Percentiles rank a stretch among this genome's conserved stretches.
phyloP scores from a whole-genome alignment of 345 rosid species.

The Luvunga scandens region DNA sequence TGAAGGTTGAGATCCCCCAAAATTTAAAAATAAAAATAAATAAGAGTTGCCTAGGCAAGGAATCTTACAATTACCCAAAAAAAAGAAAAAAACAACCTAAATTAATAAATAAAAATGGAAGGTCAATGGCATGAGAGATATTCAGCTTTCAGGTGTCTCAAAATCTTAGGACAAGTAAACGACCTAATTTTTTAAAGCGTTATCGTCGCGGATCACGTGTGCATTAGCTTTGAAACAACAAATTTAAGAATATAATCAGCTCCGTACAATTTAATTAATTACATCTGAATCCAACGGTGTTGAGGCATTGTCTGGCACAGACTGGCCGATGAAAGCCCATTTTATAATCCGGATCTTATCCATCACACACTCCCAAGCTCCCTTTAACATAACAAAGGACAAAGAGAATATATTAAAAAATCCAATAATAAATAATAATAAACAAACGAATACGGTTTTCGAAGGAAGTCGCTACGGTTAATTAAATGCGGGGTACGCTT shows the following conservation, averaged over 20 bases:
- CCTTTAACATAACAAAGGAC: not conserved
- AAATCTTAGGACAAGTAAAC: not conserved
- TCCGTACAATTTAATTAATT: not conserved
- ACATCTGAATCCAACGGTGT: not conserved
- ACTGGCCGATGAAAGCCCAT: not conserved
- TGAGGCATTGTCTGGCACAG: not conserved
- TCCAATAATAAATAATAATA: not conserved
- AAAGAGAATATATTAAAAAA: not conserved
- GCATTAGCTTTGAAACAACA: not conserved
- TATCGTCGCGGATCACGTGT: not conserved
- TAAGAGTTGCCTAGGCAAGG: not conserved
- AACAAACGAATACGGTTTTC: not conserved
- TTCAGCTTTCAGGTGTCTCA: not conserved
- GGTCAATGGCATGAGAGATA: not conserved
- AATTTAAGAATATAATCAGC: not conserved
- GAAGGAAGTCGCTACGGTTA: not conserved
- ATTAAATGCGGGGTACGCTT: conserved; percentile 26
- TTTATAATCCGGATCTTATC: not conserved
- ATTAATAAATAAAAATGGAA: too few species aligned
- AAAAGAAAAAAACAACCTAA: too few species aligned
- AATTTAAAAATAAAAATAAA: too few species aligned
- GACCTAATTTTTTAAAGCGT: not conserved
- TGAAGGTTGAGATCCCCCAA: too few species aligned
- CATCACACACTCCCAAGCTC: not conserved
- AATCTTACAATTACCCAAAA: not conserved